Evolutionary conservation across 257 asterid genomes (phyloP).

Genomic region (Catharanthus roseus): DNA sequence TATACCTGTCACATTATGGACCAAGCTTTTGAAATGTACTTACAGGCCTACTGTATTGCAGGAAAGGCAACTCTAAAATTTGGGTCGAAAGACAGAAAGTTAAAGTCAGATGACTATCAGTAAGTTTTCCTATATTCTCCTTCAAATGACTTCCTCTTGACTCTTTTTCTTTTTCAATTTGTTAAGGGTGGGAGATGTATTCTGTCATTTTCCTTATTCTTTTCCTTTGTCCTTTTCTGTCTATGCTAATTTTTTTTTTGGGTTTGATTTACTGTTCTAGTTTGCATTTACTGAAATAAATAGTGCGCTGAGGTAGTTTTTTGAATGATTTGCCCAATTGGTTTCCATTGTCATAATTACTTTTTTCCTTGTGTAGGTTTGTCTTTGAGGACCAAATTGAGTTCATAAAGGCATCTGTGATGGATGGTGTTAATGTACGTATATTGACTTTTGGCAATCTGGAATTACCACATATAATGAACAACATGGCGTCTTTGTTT

Average conservation of each 20-base stretch:
- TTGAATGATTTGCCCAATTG: slow-evolving; percentile 2
- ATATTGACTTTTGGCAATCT: slow-evolving; percentile 1
- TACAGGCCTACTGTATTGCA: slow-evolving; percentile 27
- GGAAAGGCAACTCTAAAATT: slow-evolving; percentile 81
- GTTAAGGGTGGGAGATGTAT: no score
- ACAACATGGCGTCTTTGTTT: background rate
- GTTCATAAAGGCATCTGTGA: slow-evolving; percentile 72
- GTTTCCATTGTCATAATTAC: background rate
- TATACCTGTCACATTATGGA: slow-evolving; percentile 6
- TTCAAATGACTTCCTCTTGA: background rate
- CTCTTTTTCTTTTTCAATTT: no score
- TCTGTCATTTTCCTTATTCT: background rate
- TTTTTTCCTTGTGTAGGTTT: slow-evolving; percentile 42
- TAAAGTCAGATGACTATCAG: slow-evolving; percentile 66
- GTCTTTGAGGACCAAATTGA: slow-evolving; percentile 97
- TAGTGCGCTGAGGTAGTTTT: background rate
- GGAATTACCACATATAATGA: background rate
- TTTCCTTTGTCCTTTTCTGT: background rate
- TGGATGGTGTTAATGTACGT: slow-evolving; percentile 82
- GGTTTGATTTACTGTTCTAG: background rate
- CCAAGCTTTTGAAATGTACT: slow-evolving; percentile 20
- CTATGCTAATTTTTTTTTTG: background rate
- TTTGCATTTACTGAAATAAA: background rate
- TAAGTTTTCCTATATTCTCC: slow-evolving; percentile 36
- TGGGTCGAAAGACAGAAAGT: slow-evolving; percentile 69